phyloP scores from a whole-genome alignment of 148 eudicot species.

The Nyssa sinensis region DNA sequence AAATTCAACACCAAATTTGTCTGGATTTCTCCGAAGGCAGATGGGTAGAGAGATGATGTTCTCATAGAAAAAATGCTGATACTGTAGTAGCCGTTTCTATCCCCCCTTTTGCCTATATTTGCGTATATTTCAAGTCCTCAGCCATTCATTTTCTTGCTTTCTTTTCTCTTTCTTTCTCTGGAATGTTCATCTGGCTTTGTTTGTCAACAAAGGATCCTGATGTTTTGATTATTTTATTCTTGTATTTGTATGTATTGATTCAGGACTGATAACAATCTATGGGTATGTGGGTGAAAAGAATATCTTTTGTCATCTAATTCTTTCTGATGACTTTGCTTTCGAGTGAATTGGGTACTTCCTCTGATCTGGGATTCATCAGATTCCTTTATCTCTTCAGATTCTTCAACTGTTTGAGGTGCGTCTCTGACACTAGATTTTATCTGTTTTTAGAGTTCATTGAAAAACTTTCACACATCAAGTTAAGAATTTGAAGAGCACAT shows the following conservation, averaged over 20 bases:
- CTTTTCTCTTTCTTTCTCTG: constrained; percentile 26
- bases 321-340: constrained; percentile 27
- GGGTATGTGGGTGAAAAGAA: constrained; percentile 24
- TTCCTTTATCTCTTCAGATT: constrained; percentile 40
- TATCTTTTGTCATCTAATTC: constrained; percentile 12
- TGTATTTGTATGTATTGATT: constrained; percentile 12
- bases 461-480: not conserved
- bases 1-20: constrained; percentile 5
- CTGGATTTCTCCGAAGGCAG: not conserved
- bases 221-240: no score
- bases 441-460: not conserved
- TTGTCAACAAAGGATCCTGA: no score
- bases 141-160: constrained; percentile 9
- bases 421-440: constrained; percentile 19
- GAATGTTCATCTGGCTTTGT: constrained; percentile 32
- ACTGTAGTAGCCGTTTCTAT: constrained; percentile 10
- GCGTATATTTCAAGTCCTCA: constrained; percentile 30
- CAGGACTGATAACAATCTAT: constrained; percentile 8
- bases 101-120: constrained; percentile 23
- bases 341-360: constrained; percentile 21
- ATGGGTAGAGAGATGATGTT: not conserved
- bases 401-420: constrained; percentile 40
- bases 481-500: not conserved
- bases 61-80: not conserved
- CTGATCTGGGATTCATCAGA: constrained; percentile 46